A percentile compares a stretch with the other conserved stretches of the same genome.
phyloP scores from a whole-genome alignment of 306 rosid species.

The Rubus parviflorus region DNA sequence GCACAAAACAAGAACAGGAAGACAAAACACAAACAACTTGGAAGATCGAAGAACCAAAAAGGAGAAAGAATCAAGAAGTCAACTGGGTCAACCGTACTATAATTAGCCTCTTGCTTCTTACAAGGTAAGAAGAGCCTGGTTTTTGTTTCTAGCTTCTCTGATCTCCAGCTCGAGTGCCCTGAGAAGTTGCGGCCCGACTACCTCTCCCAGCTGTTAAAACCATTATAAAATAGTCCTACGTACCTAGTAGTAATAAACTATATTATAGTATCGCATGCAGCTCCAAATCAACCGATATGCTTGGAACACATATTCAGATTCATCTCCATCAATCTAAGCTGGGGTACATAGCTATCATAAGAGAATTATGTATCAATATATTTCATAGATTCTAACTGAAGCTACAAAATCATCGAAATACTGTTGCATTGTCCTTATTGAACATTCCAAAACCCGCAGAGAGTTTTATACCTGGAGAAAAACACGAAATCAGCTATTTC shows the following conservation, averaged over 20 bases:
- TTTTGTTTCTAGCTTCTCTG: neutral
- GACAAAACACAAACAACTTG: neutral
- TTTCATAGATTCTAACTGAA: neutral
- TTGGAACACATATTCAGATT: neutral
- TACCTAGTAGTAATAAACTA: neutral
- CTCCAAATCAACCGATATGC: neutral
- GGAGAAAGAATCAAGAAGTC: neutral
- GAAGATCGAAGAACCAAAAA: neutral
- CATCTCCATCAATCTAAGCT: neutral
- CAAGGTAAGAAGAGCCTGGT: neutral
- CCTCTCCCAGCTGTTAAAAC: conserved; percentile 16
- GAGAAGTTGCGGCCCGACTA: conserved; percentile 28
- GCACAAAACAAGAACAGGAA: conserved; percentile 1
- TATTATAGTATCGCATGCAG: neutral
- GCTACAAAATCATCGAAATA: neutral
- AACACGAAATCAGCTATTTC: neutral
- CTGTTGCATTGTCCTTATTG: neutral
- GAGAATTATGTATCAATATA: neutral
- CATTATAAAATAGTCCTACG: neutral
- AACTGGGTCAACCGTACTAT: neutral
- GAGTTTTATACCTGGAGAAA: neutral
- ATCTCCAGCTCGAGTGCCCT: neutral
- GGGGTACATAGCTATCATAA: neutral
- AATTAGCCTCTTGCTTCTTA: neutral
- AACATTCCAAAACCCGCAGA: neutral